Base-by-base conservation (phyloP, 116 monocot species). In the Dioscorea cayenensis region DNA sequence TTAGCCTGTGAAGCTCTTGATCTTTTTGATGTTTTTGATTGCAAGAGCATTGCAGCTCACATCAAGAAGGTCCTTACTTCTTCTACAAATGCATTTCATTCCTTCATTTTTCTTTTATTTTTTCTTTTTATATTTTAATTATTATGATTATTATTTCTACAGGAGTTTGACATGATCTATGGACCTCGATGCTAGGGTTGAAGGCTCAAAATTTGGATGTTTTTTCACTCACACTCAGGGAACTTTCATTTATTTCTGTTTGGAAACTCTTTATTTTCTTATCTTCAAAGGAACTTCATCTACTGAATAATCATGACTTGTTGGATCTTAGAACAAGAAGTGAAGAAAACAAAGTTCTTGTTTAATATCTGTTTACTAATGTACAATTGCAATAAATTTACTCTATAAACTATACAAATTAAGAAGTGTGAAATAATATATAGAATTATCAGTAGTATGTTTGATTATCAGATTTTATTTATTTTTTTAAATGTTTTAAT, bases 131-230 rank as follows among this genome's bases (percentile, higher is more conserved):
- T 14, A 55, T 14, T 19, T 0, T 14, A 0, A 14, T 55, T 19
- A 6, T 17, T 10, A 14, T 55, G 0, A 14, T 55, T 14, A 4
- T 55, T 20, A 58, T 36, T 71, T 25, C 9, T 77, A 32, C 67
- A 91, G 91, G 85, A 86, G 66, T 92, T 88, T 63, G 92, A 92
- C 51, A 70, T 14, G 73, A 81, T 27, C 8, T 84, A 88, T 66
- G 92, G 92, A 35, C 25, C 69, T 3, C 79, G 88, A 7, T 92
- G 92, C 81, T 85, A 87, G 65, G 86, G 92, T 52, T 11, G 88
- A 84, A 49, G 92, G 92, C 3, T 79, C 79, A 38, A 88, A 80
- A 73, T 92, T 86, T 60, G 92, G 92, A n/a, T 85, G 88, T 77
- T 88, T 85, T 79, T 92, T 92, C 71, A 86, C 92, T 6, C 92